Percentiles rank a stretch among this genome's conserved stretches.
phyloP scores from a whole-genome alignment of 2,329 filamentous ascomycete genomes.

The Fusarium sororula region DNA sequence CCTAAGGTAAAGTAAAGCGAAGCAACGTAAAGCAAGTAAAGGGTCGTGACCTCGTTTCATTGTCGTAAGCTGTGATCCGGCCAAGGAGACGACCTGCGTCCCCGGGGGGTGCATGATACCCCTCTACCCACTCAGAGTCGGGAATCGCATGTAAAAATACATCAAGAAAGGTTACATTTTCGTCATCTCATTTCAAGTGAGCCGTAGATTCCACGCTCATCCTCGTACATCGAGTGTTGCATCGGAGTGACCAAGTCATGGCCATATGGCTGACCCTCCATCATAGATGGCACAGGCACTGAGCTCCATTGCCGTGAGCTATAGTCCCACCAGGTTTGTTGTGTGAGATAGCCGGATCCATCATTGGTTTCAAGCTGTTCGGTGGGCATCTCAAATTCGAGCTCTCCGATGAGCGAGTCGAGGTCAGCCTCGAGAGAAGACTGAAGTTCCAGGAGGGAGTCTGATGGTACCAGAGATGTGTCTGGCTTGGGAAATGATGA shows the following conservation, averaged over 20 bases:
- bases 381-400: slow-evolving; percentile 30
- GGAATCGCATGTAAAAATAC: slow-evolving; percentile 21
- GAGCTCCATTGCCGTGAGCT: slow-evolving; percentile 29
- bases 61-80: slow-evolving; percentile 33
- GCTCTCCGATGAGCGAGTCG: slow-evolving; percentile 32
- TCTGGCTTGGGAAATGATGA: slow-evolving; percentile 59
- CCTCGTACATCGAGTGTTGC: slow-evolving; percentile 23
- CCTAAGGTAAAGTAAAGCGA: not conserved
- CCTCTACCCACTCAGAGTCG: slow-evolving; percentile 2
- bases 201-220: slow-evolving; percentile 24
- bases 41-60: slow-evolving; percentile 26
- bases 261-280: slow-evolving; percentile 18
- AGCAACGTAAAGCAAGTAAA: not conserved
- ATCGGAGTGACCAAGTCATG: slow-evolving; percentile 19
- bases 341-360: slow-evolving; percentile 11
- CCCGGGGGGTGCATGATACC: slow-evolving; percentile 1
- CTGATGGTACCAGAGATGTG: slow-evolving; percentile 48
- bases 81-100: slow-evolving; percentile 24
- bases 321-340: slow-evolving; percentile 32
- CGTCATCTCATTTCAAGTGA: slow-evolving; percentile 26
- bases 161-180: not conserved
- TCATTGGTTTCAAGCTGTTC: slow-evolving; percentile 25
- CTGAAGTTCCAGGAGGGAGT: slow-evolving; percentile 28
- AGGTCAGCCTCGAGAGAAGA: slow-evolving; percentile 35
- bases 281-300: slow-evolving; percentile 17